phyloP scores from a whole-genome alignment of 305 asterid species.

The Fraxinus velutina region DNA sequence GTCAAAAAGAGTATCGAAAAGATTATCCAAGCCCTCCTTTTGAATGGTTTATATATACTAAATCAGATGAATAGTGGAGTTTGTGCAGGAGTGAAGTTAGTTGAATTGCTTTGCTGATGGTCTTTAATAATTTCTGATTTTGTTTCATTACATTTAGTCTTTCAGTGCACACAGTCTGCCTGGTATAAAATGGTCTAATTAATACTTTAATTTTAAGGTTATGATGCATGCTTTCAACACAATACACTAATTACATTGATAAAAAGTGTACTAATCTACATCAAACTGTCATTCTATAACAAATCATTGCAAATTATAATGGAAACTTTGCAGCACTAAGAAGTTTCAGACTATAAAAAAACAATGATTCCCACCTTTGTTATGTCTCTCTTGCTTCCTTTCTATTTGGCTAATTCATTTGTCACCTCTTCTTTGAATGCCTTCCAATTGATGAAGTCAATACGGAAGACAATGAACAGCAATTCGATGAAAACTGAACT shows the following conservation, averaged over 20 bases:
- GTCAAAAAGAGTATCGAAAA: not conserved
- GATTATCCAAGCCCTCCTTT: not conserved
- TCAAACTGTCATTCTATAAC: not conserved
- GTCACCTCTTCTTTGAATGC: not conserved
- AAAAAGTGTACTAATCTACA: not conserved
- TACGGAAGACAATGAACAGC: conserved; percentile 9
- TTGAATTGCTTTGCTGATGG: not conserved
- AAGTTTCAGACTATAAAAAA: not conserved
- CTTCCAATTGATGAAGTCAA: not conserved
- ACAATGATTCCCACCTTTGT: not conserved
- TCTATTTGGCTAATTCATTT: not conserved
- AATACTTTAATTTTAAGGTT: not conserved
- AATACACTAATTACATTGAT: not conserved
- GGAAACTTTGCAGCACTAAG: not conserved
- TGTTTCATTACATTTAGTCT: not conserved
- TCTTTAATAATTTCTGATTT: not conserved
- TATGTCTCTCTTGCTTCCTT: not conserved
- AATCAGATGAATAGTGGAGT: not conserved
- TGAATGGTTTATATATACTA: not conserved
- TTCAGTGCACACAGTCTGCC: not conserved
- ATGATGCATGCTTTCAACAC: not conserved
- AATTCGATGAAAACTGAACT: not conserved
- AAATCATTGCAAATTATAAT: not conserved
- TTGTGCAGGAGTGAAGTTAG: not conserved
- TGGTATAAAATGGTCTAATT: not conserved